These are phyloP conservation scores for Pulveroboletus sp. DNA, from an alignment of 768 basidiomycete genomes.

Conservation along the genomic window DNA sequence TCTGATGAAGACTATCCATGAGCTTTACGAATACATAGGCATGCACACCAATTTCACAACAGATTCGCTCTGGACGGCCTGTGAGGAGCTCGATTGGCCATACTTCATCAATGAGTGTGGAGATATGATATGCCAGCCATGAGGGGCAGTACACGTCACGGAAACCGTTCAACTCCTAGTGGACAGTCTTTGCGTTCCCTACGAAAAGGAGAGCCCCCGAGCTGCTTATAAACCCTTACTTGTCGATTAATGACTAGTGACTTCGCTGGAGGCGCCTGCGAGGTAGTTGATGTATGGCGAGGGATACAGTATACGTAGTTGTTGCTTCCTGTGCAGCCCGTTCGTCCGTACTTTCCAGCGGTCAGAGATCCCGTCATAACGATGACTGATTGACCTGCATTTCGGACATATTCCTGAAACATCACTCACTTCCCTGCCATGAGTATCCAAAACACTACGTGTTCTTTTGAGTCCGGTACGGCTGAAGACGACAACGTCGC, in stretches of 20 bases:
- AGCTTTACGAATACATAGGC: no score
- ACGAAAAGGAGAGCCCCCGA: slow-evolving; percentile 10
- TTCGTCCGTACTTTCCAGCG: no score
- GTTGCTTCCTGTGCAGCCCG: no score
- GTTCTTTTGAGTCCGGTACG: slow-evolving; percentile 55
- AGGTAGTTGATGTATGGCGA: slow-evolving; percentile 3
- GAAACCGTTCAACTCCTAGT: slow-evolving; percentile 4
- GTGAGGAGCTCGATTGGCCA: no score
- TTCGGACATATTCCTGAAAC: slow-evolving; percentile 37
- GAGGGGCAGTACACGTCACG: no score
- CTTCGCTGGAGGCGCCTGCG: slow-evolving; percentile 6
- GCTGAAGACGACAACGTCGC: slow-evolving; percentile 48
- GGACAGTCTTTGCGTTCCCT: background rate
- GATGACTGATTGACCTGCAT: no score
- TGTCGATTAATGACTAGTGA: slow-evolving; percentile 1
- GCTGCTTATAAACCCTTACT: slow-evolving; percentile 2
- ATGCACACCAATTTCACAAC: no score
- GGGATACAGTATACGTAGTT: background rate
- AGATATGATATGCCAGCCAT: no score
- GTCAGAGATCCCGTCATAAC: no score
- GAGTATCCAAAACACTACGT: slow-evolving; percentile 42
- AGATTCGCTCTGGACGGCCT: no score
- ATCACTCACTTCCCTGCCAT: slow-evolving; percentile 47
- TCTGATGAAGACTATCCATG: no score
- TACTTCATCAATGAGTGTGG: no score